Evolutionary conservation across 768 basidiomycete species (phyloP).

Genomic region (Pisolithus albus): DNA sequence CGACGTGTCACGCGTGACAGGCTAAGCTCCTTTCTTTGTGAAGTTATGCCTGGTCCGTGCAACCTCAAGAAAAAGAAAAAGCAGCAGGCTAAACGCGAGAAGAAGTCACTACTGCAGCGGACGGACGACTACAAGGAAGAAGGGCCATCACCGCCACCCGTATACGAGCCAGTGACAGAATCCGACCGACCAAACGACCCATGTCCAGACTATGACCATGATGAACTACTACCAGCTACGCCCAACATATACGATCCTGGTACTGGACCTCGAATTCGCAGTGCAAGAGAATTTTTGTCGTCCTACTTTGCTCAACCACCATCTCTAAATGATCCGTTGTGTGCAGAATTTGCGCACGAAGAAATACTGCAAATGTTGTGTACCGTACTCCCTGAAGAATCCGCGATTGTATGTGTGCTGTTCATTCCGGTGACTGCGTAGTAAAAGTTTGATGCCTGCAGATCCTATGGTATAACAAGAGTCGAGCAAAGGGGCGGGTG

Average conservation of each 20-base stretch:
- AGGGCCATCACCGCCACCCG: conserved; percentile 1
- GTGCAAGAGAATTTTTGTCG: conserved; percentile 56
- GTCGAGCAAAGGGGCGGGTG: conserved; percentile 58
- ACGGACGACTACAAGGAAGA: too few species aligned
- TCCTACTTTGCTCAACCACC: conserved; percentile 65
- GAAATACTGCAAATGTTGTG: conserved; percentile 70
- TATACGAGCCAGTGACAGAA: background rate
- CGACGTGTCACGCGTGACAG: conserved; percentile 27
- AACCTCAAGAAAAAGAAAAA: conserved; percentile 46
- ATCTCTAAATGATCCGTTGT: conserved; percentile 56
- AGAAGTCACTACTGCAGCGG: conserved; percentile 10
- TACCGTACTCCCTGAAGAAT: conserved; percentile 64
- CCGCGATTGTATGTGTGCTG: conserved; percentile 49
- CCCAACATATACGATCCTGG: conserved; percentile 76
- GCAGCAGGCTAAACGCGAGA: conserved; percentile 27
- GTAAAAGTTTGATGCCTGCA: conserved; percentile 18
- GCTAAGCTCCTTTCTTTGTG: conserved; percentile 3
- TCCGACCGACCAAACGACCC: background rate
- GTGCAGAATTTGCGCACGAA: conserved; percentile 70
- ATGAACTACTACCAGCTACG: conserved; percentile 26
- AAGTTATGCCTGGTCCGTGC: conserved; percentile 54
- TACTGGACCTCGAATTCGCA: conserved; percentile 68
- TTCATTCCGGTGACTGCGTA: background rate
- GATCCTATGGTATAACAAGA: conserved; percentile 86
- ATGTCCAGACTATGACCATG: conserved; percentile 3